Percentiles rank a stretch among this genome's conserved stretches.
phyloP scores from a whole-genome alignment of 176 grass and related monocot genomes.

The Alloteropsis semialata region DNA sequence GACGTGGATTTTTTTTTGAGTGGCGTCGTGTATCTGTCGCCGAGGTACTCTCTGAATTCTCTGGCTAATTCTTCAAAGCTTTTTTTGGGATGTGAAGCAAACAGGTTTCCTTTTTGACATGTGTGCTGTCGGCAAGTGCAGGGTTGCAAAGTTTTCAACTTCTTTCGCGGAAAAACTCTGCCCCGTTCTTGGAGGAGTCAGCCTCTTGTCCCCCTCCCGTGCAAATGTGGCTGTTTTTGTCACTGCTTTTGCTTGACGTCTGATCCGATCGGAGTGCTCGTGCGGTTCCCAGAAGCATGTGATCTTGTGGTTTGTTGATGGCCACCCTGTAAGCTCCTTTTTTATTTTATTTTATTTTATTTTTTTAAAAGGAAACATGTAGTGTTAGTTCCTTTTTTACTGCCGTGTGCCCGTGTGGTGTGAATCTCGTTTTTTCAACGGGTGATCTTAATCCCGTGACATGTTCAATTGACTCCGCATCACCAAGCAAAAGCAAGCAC shows the following conservation, averaged over 20 bases:
- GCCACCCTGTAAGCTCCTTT: not conserved
- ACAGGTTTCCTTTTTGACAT: slow-evolving; percentile 22
- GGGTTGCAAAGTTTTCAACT: slow-evolving; percentile 21
- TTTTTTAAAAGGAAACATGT: not conserved
- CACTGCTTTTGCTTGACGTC: slow-evolving; percentile 15
- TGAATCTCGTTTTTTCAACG: too few species aligned
- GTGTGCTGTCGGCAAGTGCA: slow-evolving; percentile 41
- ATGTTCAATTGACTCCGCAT: slow-evolving; percentile 18
- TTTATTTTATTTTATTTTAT: not conserved
- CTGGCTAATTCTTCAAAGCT: not conserved
- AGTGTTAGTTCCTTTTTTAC: not conserved
- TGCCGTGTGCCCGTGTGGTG: too few species aligned
- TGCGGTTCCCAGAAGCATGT: slow-evolving; percentile 29
- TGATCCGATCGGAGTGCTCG: slow-evolving; percentile 3
- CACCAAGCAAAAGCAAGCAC: not conserved
- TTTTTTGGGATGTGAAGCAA: not conserved
- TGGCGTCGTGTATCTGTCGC: not conserved
- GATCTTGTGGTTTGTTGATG: not conserved
- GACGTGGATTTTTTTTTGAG: slow-evolving; percentile 1
- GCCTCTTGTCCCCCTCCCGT: not conserved
- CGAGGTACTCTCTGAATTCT: not conserved
- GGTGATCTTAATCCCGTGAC: not conserved
- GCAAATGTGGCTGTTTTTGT: slow-evolving; percentile 23
- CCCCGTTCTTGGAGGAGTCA: slow-evolving; percentile 13
- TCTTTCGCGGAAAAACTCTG: not conserved